phyloP scores from a whole-genome alignment of 257 asterid genomes.

The Solanum tarijense region DNA sequence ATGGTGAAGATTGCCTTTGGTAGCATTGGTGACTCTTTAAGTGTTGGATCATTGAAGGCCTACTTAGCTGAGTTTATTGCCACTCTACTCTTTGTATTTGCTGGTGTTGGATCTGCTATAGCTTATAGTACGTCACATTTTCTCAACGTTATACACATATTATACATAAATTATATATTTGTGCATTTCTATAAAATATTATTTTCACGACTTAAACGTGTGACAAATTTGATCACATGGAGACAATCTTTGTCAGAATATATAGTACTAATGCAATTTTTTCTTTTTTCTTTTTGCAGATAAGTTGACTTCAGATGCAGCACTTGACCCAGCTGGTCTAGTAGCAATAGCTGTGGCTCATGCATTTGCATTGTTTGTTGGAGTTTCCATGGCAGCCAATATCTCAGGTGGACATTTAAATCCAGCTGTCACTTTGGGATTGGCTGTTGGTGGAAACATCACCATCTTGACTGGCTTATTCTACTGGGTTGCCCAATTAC shows the following conservation, averaged over 20 bases:
- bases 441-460: slow-evolving; percentile 71
- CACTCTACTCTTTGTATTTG: slow-evolving; percentile 60
- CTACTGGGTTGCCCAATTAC: slow-evolving; percentile 65
- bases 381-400: slow-evolving; percentile 65
- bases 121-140: slow-evolving; percentile 39
- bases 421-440: slow-evolving; percentile 74
- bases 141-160: not conserved
- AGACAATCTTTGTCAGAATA: not conserved
- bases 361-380: slow-evolving; percentile 66
- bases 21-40: slow-evolving; percentile 56
- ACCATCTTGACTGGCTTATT: slow-evolving; percentile 58
- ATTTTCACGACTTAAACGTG: not conserved
- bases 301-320: slow-evolving; percentile 39
- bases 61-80: slow-evolving; percentile 67
- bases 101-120: slow-evolving; percentile 86
- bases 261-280: not conserved
- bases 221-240: not conserved
- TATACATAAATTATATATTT: not conserved
- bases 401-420: slow-evolving; percentile 76
- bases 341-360: slow-evolving; percentile 73
- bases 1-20: slow-evolving; percentile 71
- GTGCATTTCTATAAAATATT: not conserved
- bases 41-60: slow-evolving; percentile 31
- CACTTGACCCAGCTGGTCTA: slow-evolving; percentile 47
- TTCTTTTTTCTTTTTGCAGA: slow-evolving; percentile 9